phyloP scores from a whole-genome alignment of 495 filamentous ascomycete genomes.

The Letharia columbiana region DNA sequence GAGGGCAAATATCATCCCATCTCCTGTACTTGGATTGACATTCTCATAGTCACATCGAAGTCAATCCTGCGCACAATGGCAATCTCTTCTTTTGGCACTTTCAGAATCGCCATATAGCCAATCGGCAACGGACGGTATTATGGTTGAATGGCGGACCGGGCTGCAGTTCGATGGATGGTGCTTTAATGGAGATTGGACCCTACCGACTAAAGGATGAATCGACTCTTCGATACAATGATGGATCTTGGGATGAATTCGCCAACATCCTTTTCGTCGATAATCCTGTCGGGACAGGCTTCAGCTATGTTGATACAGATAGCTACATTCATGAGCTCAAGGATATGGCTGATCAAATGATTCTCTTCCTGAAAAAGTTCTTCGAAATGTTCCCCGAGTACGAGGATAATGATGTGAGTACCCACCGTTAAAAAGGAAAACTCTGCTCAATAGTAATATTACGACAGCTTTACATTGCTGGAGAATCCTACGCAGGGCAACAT shows the following conservation, averaged over 20 bases:
- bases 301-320: conserved; percentile 81
- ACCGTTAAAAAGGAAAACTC: no score
- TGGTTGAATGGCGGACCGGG: conserved; percentile 97
- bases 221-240: conserved; percentile 71
- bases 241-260: conserved; percentile 95
- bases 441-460: conserved; percentile 20
- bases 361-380: conserved; percentile 87
- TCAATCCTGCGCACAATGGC: conserved; percentile 72
- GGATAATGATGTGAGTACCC: conserved; percentile 72
- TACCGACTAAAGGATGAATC: conserved; percentile 75
- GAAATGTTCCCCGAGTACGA: conserved; percentile 84
- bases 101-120: conserved; percentile 89
- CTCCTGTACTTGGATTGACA: conserved; percentile 28
- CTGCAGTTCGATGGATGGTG: conserved; percentile 94
- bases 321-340: conserved; percentile 76
- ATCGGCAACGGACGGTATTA: conserved; percentile 83
- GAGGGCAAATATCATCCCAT: conserved; percentile 27
- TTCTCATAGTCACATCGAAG: conserved; percentile 69
- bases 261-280: conserved; percentile 96
- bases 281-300: conserved; percentile 92
- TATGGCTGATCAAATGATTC: conserved; percentile 83
- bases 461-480: conserved; percentile 86
- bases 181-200: conserved; percentile 94
- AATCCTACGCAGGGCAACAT: conserved; percentile 95
- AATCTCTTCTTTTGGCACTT: conserved; percentile 99